Evolutionary conservation across 345 rosid species (phyloP), one percentile per base, ranked within the genome.

Genomic region (Murraya koenigii): DNA sequence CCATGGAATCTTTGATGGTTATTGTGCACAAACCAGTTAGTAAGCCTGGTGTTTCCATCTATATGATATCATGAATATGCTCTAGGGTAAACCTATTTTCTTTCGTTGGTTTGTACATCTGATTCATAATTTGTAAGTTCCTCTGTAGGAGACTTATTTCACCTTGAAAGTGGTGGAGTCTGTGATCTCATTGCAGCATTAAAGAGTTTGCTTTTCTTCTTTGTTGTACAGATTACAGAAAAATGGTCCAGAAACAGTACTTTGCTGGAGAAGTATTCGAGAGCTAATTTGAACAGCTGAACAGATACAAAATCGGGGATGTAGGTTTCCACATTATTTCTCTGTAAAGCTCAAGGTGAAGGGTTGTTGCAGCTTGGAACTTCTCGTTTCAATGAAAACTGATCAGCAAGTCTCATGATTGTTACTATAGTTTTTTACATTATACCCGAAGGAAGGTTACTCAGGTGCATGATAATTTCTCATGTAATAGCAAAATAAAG

Each of bases 231-330:
- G 92, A 86, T 69, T 90, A 87, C 74, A 83, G 88, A 71, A 88
- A 88, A 83, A 87, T 82, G 92, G 87, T 90, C 77, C 88, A 83
- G 74, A 87, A 87, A 74, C 77, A 87, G 79, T 86, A 84, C 63
- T 72, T 56, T 61, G 68, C 83, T 28, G 87, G 87, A 74, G 85
- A 78, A 77, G 72, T 36, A 69, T 72, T 28, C 1, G 86, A 86
- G 78, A 79, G 83, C 60, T 86, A 80, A 87, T 85, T 41, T 3
- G 49, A 55, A 10, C 4, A 1, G 11, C 36, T 41, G 30, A 47
- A 5, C 35, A 7, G 67, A 70, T 54, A 6, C 54, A 32, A 58
- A 39, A 63, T 52, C n/a, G 32, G 23, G 23, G 28, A 52, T 26
- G 67, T 32, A 4, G 35, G 41, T 71, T 32, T 62, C 70, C 23